Conservation (phyloP, 1,139 yeast species). For the Candida glucosophila region DNA sequence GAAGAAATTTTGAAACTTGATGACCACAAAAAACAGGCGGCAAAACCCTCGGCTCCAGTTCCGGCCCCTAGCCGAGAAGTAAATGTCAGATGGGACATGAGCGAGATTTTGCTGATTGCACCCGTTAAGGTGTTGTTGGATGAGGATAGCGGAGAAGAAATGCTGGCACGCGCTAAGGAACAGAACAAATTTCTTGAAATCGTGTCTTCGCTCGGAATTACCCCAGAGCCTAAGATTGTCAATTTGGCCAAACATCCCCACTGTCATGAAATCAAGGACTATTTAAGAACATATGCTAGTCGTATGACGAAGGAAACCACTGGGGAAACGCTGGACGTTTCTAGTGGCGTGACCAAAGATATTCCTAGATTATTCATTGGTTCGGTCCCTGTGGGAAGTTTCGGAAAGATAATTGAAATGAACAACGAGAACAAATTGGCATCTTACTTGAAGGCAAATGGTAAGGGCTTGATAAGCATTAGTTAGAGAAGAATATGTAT, state of each 20-base stretch:
- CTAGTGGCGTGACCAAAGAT: no score
- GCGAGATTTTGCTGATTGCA: slow-evolving; percentile 3
- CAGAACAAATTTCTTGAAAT: slow-evolving; percentile 16
- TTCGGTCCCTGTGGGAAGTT: slow-evolving; percentile 22
- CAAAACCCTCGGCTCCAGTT: no score
- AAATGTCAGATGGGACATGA: slow-evolving; percentile 2
- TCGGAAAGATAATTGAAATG: slow-evolving; percentile 15
- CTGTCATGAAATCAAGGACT: slow-evolving; percentile 14
- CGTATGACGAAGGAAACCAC: slow-evolving; percentile 5
- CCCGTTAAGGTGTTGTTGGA: slow-evolving; percentile 3
- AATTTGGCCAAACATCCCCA: slow-evolving; percentile 26
- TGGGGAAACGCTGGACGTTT: slow-evolving; percentile 5
- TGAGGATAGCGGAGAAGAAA: slow-evolving; percentile 1
- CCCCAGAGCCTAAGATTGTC: slow-evolving; percentile 25
- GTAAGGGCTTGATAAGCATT: slow-evolving; percentile 22
- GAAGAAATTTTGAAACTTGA: no score
- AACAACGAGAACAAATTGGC: slow-evolving; percentile 13
- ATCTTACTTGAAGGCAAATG: slow-evolving; percentile 14
- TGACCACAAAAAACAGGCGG: no score
- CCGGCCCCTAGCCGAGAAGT: no score
- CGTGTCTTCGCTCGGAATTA: slow-evolving; percentile 14
- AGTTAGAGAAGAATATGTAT: no score
- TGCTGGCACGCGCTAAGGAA: no score
- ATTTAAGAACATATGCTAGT: slow-evolving; percentile 13
- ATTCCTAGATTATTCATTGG: slow-evolving; percentile 26